phyloP scores from a whole-genome alignment of 352 stramenopile species.

The Phytophthora brassicae region DNA sequence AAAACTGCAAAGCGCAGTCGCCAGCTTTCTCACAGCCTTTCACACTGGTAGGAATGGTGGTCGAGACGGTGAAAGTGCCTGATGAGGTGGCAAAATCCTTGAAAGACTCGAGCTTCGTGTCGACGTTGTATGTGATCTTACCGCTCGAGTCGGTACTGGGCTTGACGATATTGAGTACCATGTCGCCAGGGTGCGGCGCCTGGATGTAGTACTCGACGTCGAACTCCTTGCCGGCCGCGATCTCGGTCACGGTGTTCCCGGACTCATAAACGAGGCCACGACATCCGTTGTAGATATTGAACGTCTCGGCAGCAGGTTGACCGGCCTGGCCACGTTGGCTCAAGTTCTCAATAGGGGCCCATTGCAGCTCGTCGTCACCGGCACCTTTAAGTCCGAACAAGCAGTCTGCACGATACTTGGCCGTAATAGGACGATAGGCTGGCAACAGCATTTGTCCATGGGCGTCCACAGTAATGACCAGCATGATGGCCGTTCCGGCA shows the following conservation, averaged over 20 bases:
- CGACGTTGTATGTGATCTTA: constrained; percentile 51
- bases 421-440: constrained; percentile 37
- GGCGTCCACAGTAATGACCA: constrained; percentile 25
- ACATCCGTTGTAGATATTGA: constrained; percentile 65
- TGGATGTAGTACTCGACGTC: constrained; percentile 53
- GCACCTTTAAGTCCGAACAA: constrained; percentile 46
- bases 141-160: constrained; percentile 40
- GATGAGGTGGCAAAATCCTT: constrained; percentile 42
- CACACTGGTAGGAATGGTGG: constrained; percentile 38
- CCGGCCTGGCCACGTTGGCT: constrained; percentile 49
- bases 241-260: constrained; percentile 42
- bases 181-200: constrained; percentile 44
- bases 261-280: constrained; percentile 57
- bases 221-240: constrained; percentile 47
- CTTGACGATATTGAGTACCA: constrained; percentile 52
- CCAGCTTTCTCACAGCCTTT: constrained; percentile 37
- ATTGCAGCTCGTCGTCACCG: constrained; percentile 51
- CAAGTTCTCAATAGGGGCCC: constrained; percentile 56
- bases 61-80: constrained; percentile 33
- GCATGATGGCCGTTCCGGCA: constrained; percentile 21
- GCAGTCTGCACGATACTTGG: constrained; percentile 42
- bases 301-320: constrained; percentile 41
- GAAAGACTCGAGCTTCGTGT: constrained; percentile 34
- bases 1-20: constrained; percentile 36
- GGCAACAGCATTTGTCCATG: constrained; percentile 44